A percentile compares a stretch with the other conserved stretches of the same genome.
Evolutionary conservation across 495 filamentous ascomycete species (phyloP).

Genomic region (Parmelia sp.): DNA sequence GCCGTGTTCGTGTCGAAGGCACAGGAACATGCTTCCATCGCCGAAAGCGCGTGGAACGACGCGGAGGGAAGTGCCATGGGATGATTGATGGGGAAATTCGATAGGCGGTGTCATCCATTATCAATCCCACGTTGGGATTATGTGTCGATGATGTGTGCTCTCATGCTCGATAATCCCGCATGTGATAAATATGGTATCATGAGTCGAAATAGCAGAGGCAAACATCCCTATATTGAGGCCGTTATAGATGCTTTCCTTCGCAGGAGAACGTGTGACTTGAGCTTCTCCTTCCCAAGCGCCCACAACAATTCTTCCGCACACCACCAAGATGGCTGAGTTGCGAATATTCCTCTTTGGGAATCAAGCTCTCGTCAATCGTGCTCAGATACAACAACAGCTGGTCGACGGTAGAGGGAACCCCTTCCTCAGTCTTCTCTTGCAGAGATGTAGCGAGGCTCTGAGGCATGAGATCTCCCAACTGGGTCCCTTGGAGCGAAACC

Average conservation of each 20-base stretch:
- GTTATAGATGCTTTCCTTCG: slow-evolving; percentile 2
- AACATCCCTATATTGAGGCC: background rate
- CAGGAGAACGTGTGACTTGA: background rate
- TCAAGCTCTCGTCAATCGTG: slow-evolving; percentile 67
- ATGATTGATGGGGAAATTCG: background rate
- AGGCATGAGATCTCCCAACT: slow-evolving; percentile 57
- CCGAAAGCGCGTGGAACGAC: background rate
- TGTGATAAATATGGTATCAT: background rate
- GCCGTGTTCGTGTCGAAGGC: accelerated
- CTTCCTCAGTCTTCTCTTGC: slow-evolving; percentile 59
- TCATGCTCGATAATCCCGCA: background rate
- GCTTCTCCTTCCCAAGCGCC: background rate
- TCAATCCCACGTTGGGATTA: background rate
- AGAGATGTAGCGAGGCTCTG: slow-evolving; percentile 54
- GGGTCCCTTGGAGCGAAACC: slow-evolving; percentile 50
- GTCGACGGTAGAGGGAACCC: slow-evolving; percentile 58
- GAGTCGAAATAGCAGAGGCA: background rate
- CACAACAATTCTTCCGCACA: background rate
- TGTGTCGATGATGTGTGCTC: background rate
- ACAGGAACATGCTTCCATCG: background rate
- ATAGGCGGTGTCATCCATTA: background rate
- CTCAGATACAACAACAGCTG: slow-evolving; percentile 54
- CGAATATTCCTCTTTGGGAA: slow-evolving; percentile 60
- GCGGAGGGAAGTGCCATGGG: background rate
- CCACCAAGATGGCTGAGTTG: slow-evolving; percentile 9